Conservation (phyloP, 176 grass and related monocot genomes). For the Triticum urartu region DNA sequence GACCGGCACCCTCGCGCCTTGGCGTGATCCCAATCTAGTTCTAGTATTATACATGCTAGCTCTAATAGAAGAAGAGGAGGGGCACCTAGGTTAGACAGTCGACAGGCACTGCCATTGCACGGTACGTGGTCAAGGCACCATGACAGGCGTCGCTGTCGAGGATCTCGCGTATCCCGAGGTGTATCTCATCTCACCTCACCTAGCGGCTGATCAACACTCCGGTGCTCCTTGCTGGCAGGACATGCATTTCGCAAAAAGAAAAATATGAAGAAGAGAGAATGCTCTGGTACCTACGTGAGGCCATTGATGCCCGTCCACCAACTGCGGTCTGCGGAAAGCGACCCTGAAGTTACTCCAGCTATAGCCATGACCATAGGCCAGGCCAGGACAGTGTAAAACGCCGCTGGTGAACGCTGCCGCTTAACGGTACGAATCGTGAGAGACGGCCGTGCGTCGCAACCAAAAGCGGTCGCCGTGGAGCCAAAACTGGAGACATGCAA, state of each 20-base stretch:
- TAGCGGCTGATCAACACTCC: neutral
- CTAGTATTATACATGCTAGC: too few relatives aligned
- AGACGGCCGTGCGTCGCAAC: neutral
- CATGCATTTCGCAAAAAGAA: too few relatives aligned
- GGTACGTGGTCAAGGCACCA: neutral
- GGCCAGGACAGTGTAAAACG: neutral
- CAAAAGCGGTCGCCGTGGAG: neutral
- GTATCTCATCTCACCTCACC: neutral
- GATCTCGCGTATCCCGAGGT: slow-evolving; percentile 44
- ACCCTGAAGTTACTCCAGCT: neutral
- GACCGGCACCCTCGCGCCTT: too few relatives aligned
- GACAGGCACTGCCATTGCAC: slow-evolving; percentile 7
- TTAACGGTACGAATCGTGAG: too few relatives aligned
- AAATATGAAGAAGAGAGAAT: too few relatives aligned
- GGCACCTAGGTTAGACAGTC: neutral
- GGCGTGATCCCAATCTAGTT: too few relatives aligned
- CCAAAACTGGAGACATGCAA: neutral
- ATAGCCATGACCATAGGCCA: neutral
- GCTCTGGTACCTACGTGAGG: too few relatives aligned
- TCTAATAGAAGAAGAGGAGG: too few relatives aligned
- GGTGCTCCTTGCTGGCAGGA: neutral
- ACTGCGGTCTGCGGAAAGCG: neutral
- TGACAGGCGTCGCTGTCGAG: neutral
- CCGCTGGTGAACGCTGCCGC: neutral
- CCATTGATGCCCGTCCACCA: slow-evolving; percentile 19